Base-by-base conservation (phyloP, 305 asterid genomes). In the Lippia alba region DNA sequence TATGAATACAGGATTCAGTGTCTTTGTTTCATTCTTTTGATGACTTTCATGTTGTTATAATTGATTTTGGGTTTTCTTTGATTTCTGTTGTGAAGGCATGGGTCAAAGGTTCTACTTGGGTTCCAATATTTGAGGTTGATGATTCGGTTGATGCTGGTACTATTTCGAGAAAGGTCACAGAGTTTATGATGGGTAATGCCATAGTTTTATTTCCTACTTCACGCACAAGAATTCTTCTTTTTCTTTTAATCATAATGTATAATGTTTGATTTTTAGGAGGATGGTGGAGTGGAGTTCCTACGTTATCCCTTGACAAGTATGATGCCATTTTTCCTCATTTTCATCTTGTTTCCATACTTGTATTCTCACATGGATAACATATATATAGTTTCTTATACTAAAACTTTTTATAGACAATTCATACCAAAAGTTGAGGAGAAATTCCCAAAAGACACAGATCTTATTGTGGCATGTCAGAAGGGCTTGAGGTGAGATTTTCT, bases 221-320 rank as follows among this genome's bases (percentile, higher is more conserved):
- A 8, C 51, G 17, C 55, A 16, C 55, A 12, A 30, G 5, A 54
- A 55, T 20, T 34, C 57, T 18, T 77, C 32, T 56, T 66, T 15
- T 62, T 33, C 61, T 14, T 71, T 53, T 45, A 20, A 33, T 30
- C 61, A 45, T 64, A 40, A 30, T 56, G 30, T 55, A 30, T 70
- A 58, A 40, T 57, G 63, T 11, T 63, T 64, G 48, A 36, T 49
- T 76, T 78, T 64, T 72, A 94, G 99, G 99, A 62, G 99, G 97
- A 74, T 91, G 97, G 99, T 94, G 99, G 99, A 91, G 95, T 78
- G 99, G 99, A 19, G 78, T 85, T 74, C 97, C 99, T 55, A 76
- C 93, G 53, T 74, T 94, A 72, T 79, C 96, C 66, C 85, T 72
- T 78, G 78, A 91, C 62, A 84, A 75, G 99, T 91, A 82, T 66